Percentiles rank a stretch among this genome's conserved stretches.
Evolutionary conservation across 1,284 basidiomycete species (phyloP).

Genomic region (Cryptococcus sp.): DNA sequence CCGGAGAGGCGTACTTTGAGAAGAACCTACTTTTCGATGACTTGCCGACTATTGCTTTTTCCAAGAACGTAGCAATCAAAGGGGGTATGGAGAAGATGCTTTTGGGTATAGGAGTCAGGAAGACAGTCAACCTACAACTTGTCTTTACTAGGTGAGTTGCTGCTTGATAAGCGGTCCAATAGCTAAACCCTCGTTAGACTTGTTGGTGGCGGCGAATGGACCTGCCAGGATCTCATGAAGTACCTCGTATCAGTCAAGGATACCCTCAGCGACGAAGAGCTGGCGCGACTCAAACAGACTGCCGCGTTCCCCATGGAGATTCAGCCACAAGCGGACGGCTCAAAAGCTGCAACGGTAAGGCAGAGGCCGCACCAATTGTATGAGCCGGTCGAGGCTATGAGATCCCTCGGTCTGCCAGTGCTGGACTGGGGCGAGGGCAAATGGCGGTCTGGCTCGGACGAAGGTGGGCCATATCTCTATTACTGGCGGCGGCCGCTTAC

Average conservation of each 20-base stretch:
- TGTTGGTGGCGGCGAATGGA: conserved; percentile 50
- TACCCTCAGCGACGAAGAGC: conserved; percentile 67
- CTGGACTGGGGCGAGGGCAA: conserved; percentile 84
- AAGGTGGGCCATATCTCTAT: conserved; percentile 61
- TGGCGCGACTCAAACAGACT: conserved; percentile 73
- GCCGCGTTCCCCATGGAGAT: conserved; percentile 75
- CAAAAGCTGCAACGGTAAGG: conserved; percentile 51
- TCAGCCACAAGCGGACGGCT: conserved; percentile 37
- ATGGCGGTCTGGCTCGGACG: conserved; percentile 78
- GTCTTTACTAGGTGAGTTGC: conserved; percentile 71
- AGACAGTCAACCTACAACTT: conserved; percentile 86
- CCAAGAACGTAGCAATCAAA: conserved; percentile 68
- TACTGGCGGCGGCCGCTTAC: not conserved
- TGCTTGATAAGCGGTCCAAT: conserved; percentile 2
- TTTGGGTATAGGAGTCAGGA: conserved; percentile 76
- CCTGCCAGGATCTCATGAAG: conserved; percentile 63
- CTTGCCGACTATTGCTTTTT: conserved; percentile 75
- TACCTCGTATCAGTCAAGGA: conserved; percentile 86
- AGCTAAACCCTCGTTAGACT: conserved; percentile 53
- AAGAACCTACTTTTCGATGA: conserved; percentile 87
- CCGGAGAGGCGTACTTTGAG: conserved; percentile 81
- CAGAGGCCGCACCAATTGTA: conserved; percentile 73
- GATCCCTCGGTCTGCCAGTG: conserved; percentile 73
- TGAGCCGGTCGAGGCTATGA: conserved; percentile 76
- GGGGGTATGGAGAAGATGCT: conserved; percentile 77